Evolutionary conservation across 768 basidiomycete genomes (phyloP).

Genomic region (Dendrothele bispora): DNA sequence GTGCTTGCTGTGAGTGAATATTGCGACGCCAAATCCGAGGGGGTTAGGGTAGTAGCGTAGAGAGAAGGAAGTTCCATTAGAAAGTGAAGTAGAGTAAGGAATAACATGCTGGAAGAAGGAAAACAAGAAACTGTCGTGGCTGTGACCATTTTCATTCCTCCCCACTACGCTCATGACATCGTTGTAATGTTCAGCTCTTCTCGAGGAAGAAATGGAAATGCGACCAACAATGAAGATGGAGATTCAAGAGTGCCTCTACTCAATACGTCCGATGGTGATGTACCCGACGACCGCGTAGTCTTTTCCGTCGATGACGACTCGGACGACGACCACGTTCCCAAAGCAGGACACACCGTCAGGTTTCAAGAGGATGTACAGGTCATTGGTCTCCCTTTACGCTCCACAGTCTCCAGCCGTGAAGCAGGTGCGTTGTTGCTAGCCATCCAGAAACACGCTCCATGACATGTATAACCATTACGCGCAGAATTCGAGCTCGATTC

Average conservation of each 20-base stretch:
- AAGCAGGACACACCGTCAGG: conserved; percentile 50
- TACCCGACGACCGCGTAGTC: conserved; percentile 39
- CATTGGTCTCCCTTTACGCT: conserved; percentile 67
- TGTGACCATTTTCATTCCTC: not conserved
- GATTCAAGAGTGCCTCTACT: conserved; percentile 65
- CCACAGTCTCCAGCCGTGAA: conserved; percentile 76
- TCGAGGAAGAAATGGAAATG: conserved; percentile 26
- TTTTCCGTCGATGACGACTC: conserved; percentile 57
- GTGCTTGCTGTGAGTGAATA: conserved; percentile 63
- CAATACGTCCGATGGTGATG: conserved; percentile 39
- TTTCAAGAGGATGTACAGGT: conserved; percentile 72
- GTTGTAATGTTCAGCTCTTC: conserved; percentile 14
- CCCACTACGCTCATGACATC: conserved; percentile 2
- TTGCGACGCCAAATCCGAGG: conserved; percentile 43
- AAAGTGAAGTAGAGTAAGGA: conserved; percentile 17
- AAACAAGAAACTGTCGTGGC: not conserved
- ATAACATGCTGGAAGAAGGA: not conserved
- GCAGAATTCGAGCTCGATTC: conserved; percentile 83
- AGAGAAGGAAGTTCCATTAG: conserved; percentile 12
- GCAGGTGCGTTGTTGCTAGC: conserved; percentile 61
- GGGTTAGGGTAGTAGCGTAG: conserved; percentile 27
- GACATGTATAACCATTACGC: conserved; percentile 8
- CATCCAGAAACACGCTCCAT: conserved; percentile 7
- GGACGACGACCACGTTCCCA: conserved; percentile 46
- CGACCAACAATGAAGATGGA: conserved; percentile 18